Evolutionary conservation across 2,329 filamentous ascomycete species (phyloP).

Genomic region (Ascochyta clinopodiicola): DNA sequence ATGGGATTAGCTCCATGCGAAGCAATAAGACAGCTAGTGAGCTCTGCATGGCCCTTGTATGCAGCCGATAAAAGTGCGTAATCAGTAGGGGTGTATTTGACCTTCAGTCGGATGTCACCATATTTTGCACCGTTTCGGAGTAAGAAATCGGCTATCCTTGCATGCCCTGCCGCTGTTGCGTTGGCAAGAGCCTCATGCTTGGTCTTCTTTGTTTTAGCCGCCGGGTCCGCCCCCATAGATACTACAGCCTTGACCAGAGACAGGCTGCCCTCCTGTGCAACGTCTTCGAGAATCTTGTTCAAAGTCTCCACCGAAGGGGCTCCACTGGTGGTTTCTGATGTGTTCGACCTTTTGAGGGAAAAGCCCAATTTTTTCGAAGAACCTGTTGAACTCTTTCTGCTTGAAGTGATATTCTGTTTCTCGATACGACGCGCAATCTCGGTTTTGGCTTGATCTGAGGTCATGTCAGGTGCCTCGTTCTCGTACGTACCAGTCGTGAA

Average conservation of each 20-base stretch:
- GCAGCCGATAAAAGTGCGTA: constrained; percentile 21
- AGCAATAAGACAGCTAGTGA: constrained; percentile 20
- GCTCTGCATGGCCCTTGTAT: constrained; percentile 26
- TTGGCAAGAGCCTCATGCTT: constrained; percentile 28
- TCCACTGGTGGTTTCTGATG: constrained; percentile 3
- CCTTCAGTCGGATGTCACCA: constrained; percentile 21
- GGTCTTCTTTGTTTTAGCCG: constrained; percentile 18
- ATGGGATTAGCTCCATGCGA: constrained; percentile 25
- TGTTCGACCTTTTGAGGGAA: constrained; percentile 17
- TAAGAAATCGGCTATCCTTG: constrained; percentile 22
- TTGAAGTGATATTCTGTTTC: constrained; percentile 9
- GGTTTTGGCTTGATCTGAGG: constrained; percentile 17
- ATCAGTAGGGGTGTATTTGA: constrained; percentile 19
- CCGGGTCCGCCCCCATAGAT: constrained; percentile 17
- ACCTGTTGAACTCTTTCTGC: constrained; percentile 9
- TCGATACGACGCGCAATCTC: constrained; percentile 21
- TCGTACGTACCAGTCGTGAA: constrained; percentile 15
- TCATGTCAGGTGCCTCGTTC: constrained; percentile 19
- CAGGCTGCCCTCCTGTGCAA: constrained; percentile 21
- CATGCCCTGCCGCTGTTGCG: constrained; percentile 21
- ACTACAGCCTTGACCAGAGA: constrained; percentile 23
- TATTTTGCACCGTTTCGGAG: constrained; percentile 24
- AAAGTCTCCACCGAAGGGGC: constrained; percentile 11
- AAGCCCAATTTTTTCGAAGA: constrained; percentile 21
- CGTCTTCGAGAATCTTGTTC: constrained; percentile 23